Conservation (phyloP, 345 rosid species). For the Moringa oleifera region DNA sequence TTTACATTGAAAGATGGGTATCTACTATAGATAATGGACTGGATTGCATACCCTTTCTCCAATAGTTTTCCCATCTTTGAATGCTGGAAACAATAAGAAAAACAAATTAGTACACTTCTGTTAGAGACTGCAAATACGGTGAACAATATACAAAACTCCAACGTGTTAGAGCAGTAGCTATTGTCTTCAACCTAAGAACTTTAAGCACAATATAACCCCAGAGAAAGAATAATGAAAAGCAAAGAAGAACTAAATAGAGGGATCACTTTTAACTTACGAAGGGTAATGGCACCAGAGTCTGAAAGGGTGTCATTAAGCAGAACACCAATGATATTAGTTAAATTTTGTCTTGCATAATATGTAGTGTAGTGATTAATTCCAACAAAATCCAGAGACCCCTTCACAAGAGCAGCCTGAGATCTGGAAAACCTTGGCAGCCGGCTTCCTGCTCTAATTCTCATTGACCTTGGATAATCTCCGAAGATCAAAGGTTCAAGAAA, state of each 20-base stretch:
- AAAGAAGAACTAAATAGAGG: not conserved
- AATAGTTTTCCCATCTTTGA: constrained; percentile 42
- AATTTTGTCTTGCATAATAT: constrained; percentile 47
- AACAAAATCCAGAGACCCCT: constrained; percentile 86
- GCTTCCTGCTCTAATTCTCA: constrained; percentile 66
- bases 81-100: constrained; percentile 44
- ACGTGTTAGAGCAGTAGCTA: no score
- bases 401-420: constrained; percentile 50
- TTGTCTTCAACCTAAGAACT: no score
- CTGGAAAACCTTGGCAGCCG: constrained; percentile 66
- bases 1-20: no score
- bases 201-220: no score
- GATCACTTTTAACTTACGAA: constrained; percentile 43
- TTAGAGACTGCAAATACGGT: constrained; percentile 7
- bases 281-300: constrained; percentile 76
- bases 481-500: constrained; percentile 78
- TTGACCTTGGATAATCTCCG: constrained; percentile 89
- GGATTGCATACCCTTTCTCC: constrained; percentile 60
- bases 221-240: no score
- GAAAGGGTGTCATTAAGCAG: constrained; percentile 60
- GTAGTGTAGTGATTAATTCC: constrained; percentile 98
- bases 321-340: constrained; percentile 24
- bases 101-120: not conserved
- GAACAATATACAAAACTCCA: not conserved
- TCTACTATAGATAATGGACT: no score